Conservation (phyloP, 2,329 filamentous ascomycete genomes). For the Aspergillus ruber region DNA sequence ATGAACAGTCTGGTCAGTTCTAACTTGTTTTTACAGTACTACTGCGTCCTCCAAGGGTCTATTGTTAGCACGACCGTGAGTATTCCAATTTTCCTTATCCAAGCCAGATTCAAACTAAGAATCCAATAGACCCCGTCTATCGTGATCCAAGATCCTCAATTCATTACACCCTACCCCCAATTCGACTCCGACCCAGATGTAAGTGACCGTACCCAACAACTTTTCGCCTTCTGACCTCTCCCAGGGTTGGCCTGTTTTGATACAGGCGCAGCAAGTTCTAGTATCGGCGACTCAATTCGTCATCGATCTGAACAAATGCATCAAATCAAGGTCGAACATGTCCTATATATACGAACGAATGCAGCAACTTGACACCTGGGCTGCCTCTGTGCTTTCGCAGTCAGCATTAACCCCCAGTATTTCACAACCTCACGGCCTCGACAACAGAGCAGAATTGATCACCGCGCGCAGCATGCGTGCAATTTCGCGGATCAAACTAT, state of each 20-base stretch:
- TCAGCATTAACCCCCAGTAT: slow-evolving; percentile 21
- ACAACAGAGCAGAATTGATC: slow-evolving; percentile 27
- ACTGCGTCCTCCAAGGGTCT: slow-evolving; percentile 39
- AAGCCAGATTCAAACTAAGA: not conserved
- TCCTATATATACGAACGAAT: slow-evolving; percentile 36
- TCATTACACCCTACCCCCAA: slow-evolving; percentile 36
- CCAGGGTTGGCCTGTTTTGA: slow-evolving; percentile 39
- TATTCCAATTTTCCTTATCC: not conserved
- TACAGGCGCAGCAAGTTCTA: slow-evolving; percentile 39
- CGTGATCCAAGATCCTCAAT: slow-evolving; percentile 38
- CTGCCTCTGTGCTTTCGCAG: slow-evolving; percentile 29
- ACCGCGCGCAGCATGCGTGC: slow-evolving; percentile 35
- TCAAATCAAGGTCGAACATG: slow-evolving; percentile 30
- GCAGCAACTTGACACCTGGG: slow-evolving; percentile 37
- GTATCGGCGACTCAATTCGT: slow-evolving; percentile 38
- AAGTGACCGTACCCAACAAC: slow-evolving; percentile 5
- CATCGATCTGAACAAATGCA: slow-evolving; percentile 34
- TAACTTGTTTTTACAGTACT: slow-evolving; percentile 27
- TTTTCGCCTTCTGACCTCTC: slow-evolving; percentile 7
- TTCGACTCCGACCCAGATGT: slow-evolving; percentile 38
- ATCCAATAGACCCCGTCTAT: slow-evolving; percentile 36
- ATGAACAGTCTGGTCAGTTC: slow-evolving; percentile 36
- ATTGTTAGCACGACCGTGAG: slow-evolving; percentile 41
- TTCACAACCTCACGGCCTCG: slow-evolving; percentile 13
- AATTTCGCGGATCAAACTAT: slow-evolving; percentile 40